Evolutionary conservation across 2,329 filamentous ascomycete genomes (phyloP).

Genomic region (Calonectria ilicicola): DNA sequence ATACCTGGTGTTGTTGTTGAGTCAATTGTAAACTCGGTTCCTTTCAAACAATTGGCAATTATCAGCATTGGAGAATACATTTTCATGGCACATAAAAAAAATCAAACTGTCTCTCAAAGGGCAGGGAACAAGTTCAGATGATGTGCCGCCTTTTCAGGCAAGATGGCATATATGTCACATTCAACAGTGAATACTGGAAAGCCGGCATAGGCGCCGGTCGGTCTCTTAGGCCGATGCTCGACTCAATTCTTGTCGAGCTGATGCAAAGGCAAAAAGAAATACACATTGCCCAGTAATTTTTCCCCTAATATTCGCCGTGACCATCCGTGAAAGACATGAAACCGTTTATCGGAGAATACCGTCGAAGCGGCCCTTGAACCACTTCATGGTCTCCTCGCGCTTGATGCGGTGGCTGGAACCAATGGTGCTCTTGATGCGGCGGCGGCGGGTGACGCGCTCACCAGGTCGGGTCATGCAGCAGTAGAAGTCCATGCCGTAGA

Average conservation of each 20-base stretch:
- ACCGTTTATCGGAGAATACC: slow-evolving; percentile 94
- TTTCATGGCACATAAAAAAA: background rate
- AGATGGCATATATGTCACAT: slow-evolving; percentile 53
- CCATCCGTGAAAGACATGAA: slow-evolving; percentile 51
- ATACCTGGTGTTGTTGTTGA: background rate
- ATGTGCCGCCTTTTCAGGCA: slow-evolving; percentile 35
- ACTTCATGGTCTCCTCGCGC: slow-evolving; percentile 96
- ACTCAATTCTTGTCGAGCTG: slow-evolving; percentile 67
- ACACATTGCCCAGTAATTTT: slow-evolving; percentile 54
- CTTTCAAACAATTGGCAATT: background rate
- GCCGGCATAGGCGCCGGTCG: slow-evolving; percentile 76
- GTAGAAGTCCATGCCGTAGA: slow-evolving; percentile 99
- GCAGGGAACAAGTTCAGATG: slow-evolving; percentile 22
- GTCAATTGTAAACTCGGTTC: background rate
- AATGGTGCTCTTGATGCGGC: slow-evolving; percentile 88
- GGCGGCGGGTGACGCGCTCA: slow-evolving; percentile 96
- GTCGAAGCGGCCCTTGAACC: slow-evolving; percentile 93
- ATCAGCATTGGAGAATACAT: background rate
- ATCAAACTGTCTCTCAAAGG: background rate
- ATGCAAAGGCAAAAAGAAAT: slow-evolving; percentile 60
- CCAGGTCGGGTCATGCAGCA: slow-evolving; percentile 99
- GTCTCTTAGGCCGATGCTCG: slow-evolving; percentile 79
- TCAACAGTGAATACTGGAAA: slow-evolving; percentile 57
- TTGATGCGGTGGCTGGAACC: slow-evolving; percentile 93
- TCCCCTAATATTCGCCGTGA: slow-evolving; percentile 55